These are phyloP conservation scores for Carex kokanica DNA, from an alignment of 176 grass and related monocot genomes.

Conservation along the genomic window DNA sequence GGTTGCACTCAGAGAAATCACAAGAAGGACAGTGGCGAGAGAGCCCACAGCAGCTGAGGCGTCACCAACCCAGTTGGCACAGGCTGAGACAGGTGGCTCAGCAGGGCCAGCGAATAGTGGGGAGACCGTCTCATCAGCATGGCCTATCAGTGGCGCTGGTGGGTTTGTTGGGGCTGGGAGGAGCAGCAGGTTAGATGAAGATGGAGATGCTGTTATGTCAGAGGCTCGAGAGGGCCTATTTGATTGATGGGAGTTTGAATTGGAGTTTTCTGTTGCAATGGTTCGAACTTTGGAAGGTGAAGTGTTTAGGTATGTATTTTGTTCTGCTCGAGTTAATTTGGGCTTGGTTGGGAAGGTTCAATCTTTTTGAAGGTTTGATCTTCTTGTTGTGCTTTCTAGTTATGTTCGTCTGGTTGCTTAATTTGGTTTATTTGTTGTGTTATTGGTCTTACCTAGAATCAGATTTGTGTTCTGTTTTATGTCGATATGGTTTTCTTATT, in stretches of 20 bases:
- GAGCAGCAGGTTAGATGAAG: constrained; percentile 29
- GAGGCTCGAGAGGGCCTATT: constrained; percentile 50
- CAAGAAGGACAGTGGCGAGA: constrained; percentile 22
- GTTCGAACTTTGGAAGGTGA: neutral
- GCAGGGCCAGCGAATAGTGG: constrained; percentile 45
- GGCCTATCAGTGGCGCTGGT: constrained; percentile 30
- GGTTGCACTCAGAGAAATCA: constrained; percentile 33
- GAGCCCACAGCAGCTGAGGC: constrained; percentile 5
- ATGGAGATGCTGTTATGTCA: constrained; percentile 46
- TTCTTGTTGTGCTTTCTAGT: neutral
- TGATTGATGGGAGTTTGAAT: constrained; percentile 35
- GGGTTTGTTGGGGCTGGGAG: neutral
- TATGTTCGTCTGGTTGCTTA: neutral
- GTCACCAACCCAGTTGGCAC: constrained; percentile 64
- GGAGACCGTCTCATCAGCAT: constrained; percentile 69
- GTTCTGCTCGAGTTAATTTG: neutral
- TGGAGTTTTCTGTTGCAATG: neutral
- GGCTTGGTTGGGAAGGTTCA: neutral
- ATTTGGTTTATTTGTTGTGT: neutral
- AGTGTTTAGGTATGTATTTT: constrained; percentile 7
- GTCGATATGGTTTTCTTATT: neutral
- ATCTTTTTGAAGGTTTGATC: neutral
- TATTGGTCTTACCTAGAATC: neutral
- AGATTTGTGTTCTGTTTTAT: neutral
- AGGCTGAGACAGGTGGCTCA: constrained; percentile 45